Evolutionary conservation across 2,329 filamentous ascomycete species (phyloP).

Genomic region (Boeremia lycopersici): DNA sequence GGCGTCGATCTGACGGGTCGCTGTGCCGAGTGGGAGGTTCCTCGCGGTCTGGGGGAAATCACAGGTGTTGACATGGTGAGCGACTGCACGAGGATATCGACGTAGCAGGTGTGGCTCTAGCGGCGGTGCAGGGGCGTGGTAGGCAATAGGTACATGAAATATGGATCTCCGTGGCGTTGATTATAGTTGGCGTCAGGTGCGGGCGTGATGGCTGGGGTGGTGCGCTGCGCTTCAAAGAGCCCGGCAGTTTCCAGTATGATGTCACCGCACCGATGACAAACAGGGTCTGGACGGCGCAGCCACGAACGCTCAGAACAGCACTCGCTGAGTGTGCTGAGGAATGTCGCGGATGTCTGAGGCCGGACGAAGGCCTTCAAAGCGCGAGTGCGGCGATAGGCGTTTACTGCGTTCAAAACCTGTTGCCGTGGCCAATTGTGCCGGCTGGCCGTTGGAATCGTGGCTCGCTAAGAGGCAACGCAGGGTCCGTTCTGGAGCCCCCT

Average conservation of each 20-base stretch:
- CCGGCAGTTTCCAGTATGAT: conserved; percentile 15
- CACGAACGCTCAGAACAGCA: conserved; percentile 5
- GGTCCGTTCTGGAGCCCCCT: conserved; percentile 9
- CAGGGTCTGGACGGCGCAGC: conserved; percentile 6
- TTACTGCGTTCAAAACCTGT: conserved; percentile 5
- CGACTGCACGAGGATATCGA: conserved; percentile 5
- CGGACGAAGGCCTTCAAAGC: neutral
- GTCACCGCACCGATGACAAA: conserved; percentile 15
- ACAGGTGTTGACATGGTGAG: conserved; percentile 43
- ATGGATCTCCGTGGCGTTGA: conserved; percentile 18
- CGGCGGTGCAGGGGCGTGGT: conserved; percentile 10
- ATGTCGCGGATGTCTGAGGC: conserved; percentile 3
- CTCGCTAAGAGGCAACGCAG: conserved; percentile 13
- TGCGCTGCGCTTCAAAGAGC: conserved; percentile 1
- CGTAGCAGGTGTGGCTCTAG: conserved; percentile 24
- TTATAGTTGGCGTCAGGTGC: conserved; percentile 12
- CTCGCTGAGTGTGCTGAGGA: conserved; percentile 4
- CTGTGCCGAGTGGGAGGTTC: conserved; percentile 33
- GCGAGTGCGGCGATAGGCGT: conserved; percentile 5
- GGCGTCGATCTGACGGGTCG: conserved; percentile 36
- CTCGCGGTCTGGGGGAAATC: conserved; percentile 41
- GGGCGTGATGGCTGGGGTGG: conserved; percentile 10
- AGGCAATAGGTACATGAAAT: conserved; percentile 34
- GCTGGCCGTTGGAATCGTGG: conserved; percentile 4
- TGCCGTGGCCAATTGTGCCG: conserved; percentile 8